Evolutionary conservation across 495 filamentous ascomycete species (phyloP).

Genomic region (Penicillium alfredii): DNA sequence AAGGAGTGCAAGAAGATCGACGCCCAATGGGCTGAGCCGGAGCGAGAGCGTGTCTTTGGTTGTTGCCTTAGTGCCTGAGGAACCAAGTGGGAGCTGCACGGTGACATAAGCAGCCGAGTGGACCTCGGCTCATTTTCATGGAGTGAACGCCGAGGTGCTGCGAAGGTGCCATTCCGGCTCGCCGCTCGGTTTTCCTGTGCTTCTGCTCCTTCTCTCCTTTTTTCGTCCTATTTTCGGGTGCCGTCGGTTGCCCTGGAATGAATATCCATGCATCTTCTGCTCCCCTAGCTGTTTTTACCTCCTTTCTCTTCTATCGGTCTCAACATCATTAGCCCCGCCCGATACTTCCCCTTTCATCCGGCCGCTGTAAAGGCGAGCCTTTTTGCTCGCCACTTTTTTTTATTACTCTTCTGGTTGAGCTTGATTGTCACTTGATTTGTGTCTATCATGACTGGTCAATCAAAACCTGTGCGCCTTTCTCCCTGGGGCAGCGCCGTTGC

Average conservation of each 20-base stretch:
- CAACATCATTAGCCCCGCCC: slow-evolving; percentile 13
- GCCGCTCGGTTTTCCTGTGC: not conserved
- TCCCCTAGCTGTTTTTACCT: slow-evolving; percentile 1
- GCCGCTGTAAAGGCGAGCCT: slow-evolving; percentile 4
- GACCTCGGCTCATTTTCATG: slow-evolving; percentile 37
- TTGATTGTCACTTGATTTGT: slow-evolving; percentile 3
- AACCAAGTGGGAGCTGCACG: too few species aligned
- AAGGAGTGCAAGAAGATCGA: too few species aligned
- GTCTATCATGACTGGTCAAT: slow-evolving; percentile 65
- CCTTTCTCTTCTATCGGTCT: slow-evolving; percentile 2
- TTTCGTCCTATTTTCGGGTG: slow-evolving; percentile 7
- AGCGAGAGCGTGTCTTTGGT: too few species aligned
- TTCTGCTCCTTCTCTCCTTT: not conserved
- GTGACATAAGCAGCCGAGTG: slow-evolving; percentile 16
- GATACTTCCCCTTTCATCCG: slow-evolving; percentile 18
- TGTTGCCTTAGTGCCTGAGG: too few species aligned
- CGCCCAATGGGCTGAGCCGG: too few species aligned
- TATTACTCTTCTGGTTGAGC: not conserved
- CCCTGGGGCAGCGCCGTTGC: slow-evolving; percentile 93
- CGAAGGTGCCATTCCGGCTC: not conserved
- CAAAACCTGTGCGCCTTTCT: slow-evolving; percentile 70
- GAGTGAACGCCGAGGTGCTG: slow-evolving; percentile 34
- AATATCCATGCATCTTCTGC: slow-evolving; percentile 1
- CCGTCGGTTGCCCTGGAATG: slow-evolving; percentile 15
- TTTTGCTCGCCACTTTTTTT: slow-evolving; percentile 7